Base-by-base conservation (phyloP, 1,139 yeast genomes). In the Sugiyamaella xylanicola region DNA sequence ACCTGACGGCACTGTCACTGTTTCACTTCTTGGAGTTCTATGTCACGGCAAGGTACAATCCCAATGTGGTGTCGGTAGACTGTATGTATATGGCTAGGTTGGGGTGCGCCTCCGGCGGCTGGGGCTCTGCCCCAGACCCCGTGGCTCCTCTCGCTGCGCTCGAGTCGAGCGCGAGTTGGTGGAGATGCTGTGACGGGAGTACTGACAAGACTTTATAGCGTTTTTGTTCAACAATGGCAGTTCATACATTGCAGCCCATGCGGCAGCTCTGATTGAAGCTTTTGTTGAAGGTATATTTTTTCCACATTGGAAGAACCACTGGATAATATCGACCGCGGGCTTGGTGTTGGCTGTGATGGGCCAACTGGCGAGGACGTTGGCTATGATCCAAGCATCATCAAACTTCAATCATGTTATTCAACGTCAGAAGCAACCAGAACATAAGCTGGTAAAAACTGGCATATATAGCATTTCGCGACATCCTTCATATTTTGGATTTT, bases 401-500 rank as follows among this genome's bases (percentile, higher is more conserved):
- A 88, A 95, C n/a, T 95, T 93, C 72, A 87, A 90, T 55, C 99
- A 95, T 71, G 74, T 84, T 47, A 80, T 95, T 1, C 91, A 85
- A 54, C 70, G 80, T 3, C 68, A 74, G 27, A 84, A 79, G 56
- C 71, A 74, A 32, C 65, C 72, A 0, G 78, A 79, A 51, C 99
- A 93, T 67, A 72, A 64, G 17, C 75, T 93, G 47, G 84, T 93
- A 9, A 87, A 89, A 0, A 63, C 72, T 5, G 99, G 98, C 0
- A 75, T 93, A 2, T 93, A 93, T 70, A 59, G 76, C 1, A 61
- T 73, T 17, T 72, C 82, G 8, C 78, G 99, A 58, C 99, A 93
- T 69, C 99, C 99, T 9, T 86, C 95, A 51, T 93, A 93, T 71
- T 80, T 84, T 56, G 99, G 98, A 0, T 93, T 87, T 69, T 92